These are phyloP conservation scores for Multifurca ochricompacta DNA, from an alignment of 768 basidiomycete species.

Conservation along the genomic window DNA sequence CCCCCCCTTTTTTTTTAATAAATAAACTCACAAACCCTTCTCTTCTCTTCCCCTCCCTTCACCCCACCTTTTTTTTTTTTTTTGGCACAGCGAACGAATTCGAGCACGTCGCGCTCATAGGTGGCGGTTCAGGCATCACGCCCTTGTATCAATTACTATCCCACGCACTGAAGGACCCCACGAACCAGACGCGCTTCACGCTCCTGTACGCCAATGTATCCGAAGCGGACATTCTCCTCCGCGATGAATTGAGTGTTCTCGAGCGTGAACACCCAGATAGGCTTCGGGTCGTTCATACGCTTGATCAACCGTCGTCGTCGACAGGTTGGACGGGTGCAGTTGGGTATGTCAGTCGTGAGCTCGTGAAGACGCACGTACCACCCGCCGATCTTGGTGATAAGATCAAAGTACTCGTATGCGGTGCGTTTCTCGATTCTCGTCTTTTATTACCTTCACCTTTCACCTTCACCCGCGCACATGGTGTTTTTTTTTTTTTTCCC, in stretches of 20 bases:
- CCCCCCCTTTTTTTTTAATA: too few species aligned
- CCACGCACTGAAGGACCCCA: conserved; percentile 61
- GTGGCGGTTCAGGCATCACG: conserved; percentile 90
- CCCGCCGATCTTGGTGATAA: conserved; percentile 60
- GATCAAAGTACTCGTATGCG: conserved; percentile 86
- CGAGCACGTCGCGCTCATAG: conserved; percentile 81
- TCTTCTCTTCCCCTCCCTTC: too few species aligned
- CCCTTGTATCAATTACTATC: conserved; percentile 78
- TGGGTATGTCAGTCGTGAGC: conserved; percentile 67
- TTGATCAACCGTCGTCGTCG: conserved; percentile 68
- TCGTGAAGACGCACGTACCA: conserved; percentile 68
- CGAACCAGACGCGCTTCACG: conserved; percentile 92
- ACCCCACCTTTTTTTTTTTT: background rate
- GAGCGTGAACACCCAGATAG: conserved; percentile 60
- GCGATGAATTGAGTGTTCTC: conserved; percentile 64
- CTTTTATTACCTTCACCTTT: background rate
- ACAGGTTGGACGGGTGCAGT: conserved; percentile 61
- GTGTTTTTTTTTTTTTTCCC: background rate
- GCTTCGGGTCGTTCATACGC: conserved; percentile 76
- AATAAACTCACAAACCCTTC: too few species aligned
- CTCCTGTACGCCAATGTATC: conserved; percentile 87
- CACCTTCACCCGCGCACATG: background rate
- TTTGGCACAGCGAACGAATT: conserved; percentile 61
- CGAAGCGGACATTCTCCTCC: conserved; percentile 84
- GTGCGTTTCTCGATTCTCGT: conserved; percentile 33